phyloP scores from a whole-genome alignment of 805 yeast genomes.

The Sugiyamaella qingdaonensis region DNA sequence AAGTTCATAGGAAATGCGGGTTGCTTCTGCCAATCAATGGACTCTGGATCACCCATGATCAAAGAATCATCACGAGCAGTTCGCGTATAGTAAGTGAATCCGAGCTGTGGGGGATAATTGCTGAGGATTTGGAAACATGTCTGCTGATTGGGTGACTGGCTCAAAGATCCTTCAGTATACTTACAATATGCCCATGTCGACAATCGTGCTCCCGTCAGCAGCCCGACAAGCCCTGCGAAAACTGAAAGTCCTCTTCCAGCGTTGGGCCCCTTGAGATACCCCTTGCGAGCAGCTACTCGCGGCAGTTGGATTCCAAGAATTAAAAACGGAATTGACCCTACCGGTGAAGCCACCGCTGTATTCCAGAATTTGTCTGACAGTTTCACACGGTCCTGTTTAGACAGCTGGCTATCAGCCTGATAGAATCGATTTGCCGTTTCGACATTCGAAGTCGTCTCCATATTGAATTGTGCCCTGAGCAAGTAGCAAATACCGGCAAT shows the following conservation, averaged over 20 bases:
- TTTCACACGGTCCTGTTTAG: slow-evolving; percentile 9
- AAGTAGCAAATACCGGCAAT: background rate
- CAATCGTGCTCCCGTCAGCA: slow-evolving; percentile 16
- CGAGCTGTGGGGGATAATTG: slow-evolving; percentile 22
- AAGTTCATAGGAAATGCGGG: slow-evolving; percentile 21
- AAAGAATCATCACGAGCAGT: slow-evolving; percentile 15
- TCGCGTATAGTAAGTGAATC: slow-evolving; percentile 17
- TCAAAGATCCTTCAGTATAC: slow-evolving; percentile 7
- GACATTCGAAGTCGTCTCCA: slow-evolving; percentile 1
- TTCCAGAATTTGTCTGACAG: slow-evolving; percentile 14
- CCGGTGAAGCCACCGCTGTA: slow-evolving; percentile 11
- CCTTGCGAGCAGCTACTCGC: slow-evolving; percentile 8
- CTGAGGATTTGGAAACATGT: slow-evolving; percentile 12
- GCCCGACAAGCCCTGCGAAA: slow-evolving; percentile 16
- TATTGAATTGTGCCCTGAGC: background rate
- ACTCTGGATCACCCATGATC: slow-evolving; percentile 21
- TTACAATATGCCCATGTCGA: slow-evolving; percentile 8
- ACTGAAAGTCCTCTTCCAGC: slow-evolving; percentile 15
- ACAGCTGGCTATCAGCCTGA: slow-evolving; percentile 14
- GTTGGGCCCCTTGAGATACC: slow-evolving; percentile 10
- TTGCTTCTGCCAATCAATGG: slow-evolving; percentile 20
- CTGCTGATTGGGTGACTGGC: slow-evolving; percentile 8
- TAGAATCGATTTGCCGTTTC: slow-evolving; percentile 12
- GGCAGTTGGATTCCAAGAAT: slow-evolving; percentile 17
- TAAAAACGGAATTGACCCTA: slow-evolving; percentile 15